Percentiles rank a stretch among this genome's conserved stretches.
Evolutionary conservation across 192 early-diverging fungal genomes (phyloP).

Genomic region (Phycomyces blakesleeanus): DNA sequence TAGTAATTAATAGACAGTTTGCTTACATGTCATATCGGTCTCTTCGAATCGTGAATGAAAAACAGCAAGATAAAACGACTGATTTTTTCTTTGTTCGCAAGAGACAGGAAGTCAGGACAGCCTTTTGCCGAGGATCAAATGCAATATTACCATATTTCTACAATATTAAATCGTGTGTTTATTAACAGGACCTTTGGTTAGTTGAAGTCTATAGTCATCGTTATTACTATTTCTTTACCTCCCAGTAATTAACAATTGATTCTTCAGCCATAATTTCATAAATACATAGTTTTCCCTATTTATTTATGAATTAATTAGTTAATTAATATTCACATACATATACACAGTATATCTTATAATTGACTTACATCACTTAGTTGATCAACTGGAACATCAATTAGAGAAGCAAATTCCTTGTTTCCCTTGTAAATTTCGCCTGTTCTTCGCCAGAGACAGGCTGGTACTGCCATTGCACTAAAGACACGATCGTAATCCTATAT

Average conservation of each 20-base stretch:
- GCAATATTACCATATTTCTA: constrained; percentile 96
- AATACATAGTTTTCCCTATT: constrained; percentile 43
- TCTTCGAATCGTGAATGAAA: constrained; percentile 92
- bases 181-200: neutral
- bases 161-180: no score
- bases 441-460: constrained; percentile 92
- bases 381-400: constrained; percentile 82
- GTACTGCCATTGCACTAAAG: constrained; percentile 92
- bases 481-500: constrained; percentile 92
- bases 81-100: constrained; percentile 56
- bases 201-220: no score
- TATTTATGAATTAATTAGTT: neutral
- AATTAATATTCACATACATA: no score
- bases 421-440: constrained; percentile 96
- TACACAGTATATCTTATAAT: constrained; percentile 12
- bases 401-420: constrained; percentile 89
- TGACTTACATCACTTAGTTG: constrained; percentile 70
- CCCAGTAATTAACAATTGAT: constrained; percentile 96
- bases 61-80: constrained; percentile 74
- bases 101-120: constrained; percentile 90
- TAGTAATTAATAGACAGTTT: no score
- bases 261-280: constrained; percentile 87
- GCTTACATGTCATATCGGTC: constrained; percentile 84
- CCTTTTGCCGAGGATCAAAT: constrained; percentile 95
- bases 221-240: no score